Evolutionary conservation across 768 basidiomycete genomes (phyloP).

Genomic region (Leccinum barrowsii): DNA sequence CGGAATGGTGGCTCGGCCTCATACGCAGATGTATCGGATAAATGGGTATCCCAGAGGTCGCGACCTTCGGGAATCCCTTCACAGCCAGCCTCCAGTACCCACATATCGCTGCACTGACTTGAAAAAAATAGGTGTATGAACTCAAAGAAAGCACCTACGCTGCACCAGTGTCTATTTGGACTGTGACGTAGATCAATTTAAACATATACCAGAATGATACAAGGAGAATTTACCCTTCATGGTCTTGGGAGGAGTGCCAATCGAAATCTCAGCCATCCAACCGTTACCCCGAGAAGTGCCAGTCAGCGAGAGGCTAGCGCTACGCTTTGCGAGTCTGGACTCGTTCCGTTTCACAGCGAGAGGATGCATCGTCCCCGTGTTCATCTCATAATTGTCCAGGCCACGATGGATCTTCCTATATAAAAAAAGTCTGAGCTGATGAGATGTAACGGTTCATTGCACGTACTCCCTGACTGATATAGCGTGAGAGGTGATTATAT

Average conservation of each 20-base stretch:
- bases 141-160: no score
- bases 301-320: not conserved
- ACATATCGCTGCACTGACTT: no score
- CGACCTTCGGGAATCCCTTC: no score
- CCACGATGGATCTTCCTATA: not conserved
- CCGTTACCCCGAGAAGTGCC: no score
- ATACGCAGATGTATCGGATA: no score
- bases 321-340: not conserved
- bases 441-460: not conserved
- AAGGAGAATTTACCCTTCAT: not conserved
- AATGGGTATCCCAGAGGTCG: no score
- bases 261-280: not conserved
- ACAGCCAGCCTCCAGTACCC: no score
- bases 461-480: not conserved
- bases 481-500: not conserved
- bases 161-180: not conserved
- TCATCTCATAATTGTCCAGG: not conserved
- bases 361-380: not conserved
- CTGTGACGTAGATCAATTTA: not conserved
- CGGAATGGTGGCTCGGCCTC: no score
- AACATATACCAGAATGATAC: not conserved
- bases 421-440: not conserved
- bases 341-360: not conserved
- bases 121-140: no score
- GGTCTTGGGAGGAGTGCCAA: not conserved